Conservation (phyloP, 768 basidiomycete species). For the Serendipita sp. region DNA sequence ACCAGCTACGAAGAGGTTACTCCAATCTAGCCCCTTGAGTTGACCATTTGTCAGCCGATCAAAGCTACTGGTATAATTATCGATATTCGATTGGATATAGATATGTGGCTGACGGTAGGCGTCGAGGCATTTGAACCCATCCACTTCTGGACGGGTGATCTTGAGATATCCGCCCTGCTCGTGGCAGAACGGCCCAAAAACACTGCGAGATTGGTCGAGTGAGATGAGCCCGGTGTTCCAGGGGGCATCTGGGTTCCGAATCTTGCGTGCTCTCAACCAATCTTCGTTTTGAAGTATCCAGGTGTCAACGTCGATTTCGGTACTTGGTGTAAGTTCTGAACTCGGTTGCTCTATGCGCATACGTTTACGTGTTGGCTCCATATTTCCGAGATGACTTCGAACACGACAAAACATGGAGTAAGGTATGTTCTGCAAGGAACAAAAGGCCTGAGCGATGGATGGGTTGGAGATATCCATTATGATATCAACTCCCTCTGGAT, state of each 20-base stretch:
- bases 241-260: background rate
- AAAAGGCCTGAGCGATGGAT: background rate
- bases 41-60: background rate
- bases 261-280: background rate
- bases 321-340: background rate
- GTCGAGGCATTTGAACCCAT: slow-evolving; percentile 7
- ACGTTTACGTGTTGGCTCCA: background rate
- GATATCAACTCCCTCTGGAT: background rate
- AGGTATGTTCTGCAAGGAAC: background rate
- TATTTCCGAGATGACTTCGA: background rate
- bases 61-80: background rate
- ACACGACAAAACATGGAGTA: background rate
- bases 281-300: background rate
- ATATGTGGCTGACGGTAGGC: background rate
- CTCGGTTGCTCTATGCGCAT: background rate
- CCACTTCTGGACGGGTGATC: background rate
- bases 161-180: background rate
- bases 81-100: background rate
- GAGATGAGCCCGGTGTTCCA: background rate
- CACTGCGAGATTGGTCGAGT: background rate
- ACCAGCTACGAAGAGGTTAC: slow-evolving; percentile 11
- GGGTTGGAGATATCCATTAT: background rate
- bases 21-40: slow-evolving; percentile 9
- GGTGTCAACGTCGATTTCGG: background rate
- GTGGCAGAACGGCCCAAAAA: background rate